Evolutionary conservation across 78 protist species (phyloP).

Genomic region (Speleostelium caveatum): DNA sequence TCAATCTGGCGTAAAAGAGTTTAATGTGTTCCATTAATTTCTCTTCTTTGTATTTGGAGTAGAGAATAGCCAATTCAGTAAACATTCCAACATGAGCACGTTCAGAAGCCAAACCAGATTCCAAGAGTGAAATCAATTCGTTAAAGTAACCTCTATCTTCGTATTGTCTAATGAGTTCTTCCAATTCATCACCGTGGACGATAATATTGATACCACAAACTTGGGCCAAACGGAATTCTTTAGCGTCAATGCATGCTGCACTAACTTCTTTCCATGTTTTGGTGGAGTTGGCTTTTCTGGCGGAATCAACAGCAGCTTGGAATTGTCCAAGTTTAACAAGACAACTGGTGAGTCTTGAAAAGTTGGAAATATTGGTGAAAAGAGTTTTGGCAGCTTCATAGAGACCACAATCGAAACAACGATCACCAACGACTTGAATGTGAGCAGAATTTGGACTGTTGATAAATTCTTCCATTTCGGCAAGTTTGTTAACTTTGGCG

Average conservation of each 20-base stretch:
- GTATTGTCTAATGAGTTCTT: slow-evolving; percentile 88
- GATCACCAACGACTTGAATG: slow-evolving; percentile 95
- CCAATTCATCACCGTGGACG: slow-evolving; percentile 97
- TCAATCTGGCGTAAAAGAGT: slow-evolving; percentile 90
- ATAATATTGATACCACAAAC: slow-evolving; percentile 97
- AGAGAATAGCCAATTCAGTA: slow-evolving; percentile 98
- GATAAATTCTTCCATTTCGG: slow-evolving; percentile 99
- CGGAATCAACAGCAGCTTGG: slow-evolving; percentile 99
- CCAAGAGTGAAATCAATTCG: slow-evolving; percentile 93
- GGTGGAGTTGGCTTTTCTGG: slow-evolving; percentile 97
- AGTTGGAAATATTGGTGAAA: slow-evolving; percentile 95
- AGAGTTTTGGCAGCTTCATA: slow-evolving; percentile 98
- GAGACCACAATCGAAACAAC: slow-evolving; percentile 95
- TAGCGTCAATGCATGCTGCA: slow-evolving; percentile 97
- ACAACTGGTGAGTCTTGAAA: slow-evolving; percentile 94
- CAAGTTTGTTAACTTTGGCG: slow-evolving; percentile 94
- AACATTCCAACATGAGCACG: slow-evolving; percentile 99
- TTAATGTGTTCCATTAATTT: slow-evolving; percentile 99
- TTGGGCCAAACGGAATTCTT: slow-evolving; percentile 98
- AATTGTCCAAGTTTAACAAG: slow-evolving; percentile 93
- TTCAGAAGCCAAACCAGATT: slow-evolving; percentile 94
- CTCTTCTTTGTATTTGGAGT: slow-evolving; percentile 95
- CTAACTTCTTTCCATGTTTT: slow-evolving; percentile 98
- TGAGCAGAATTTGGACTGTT: slow-evolving; percentile 90
- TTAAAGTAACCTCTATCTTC: slow-evolving; percentile 95